A percentile compares a stretch with the other conserved stretches of the same genome.
These are phyloP conservation scores for Blepharisma undulans DNA, from an alignment of 169 alveolate genomes.

Conservation along the genomic window DNA sequence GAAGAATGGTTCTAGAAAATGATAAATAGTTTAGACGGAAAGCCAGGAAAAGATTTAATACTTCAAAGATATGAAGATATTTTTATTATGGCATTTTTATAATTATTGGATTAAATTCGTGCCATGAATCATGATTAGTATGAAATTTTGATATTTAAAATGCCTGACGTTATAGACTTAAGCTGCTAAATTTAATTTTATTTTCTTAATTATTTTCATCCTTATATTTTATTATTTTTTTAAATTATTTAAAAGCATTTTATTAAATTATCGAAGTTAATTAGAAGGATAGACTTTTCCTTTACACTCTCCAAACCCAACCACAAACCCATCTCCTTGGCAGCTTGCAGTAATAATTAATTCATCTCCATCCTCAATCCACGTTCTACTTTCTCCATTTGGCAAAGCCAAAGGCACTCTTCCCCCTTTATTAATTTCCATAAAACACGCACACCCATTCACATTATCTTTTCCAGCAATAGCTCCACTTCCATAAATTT, in stretches of 20 bases:
- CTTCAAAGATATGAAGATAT: not conserved
- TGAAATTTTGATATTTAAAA: not conserved
- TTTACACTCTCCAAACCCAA: constrained; percentile 78
- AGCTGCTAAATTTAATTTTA: too few species aligned
- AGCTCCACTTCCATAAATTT: constrained; percentile 83
- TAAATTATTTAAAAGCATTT: not conserved
- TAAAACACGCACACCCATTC: constrained; percentile 67
- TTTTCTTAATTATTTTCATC: too few species aligned
- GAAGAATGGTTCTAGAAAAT: not conserved
- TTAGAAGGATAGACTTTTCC: constrained; percentile 69
- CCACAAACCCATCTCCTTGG: constrained; percentile 64
- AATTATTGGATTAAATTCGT: not conserved
- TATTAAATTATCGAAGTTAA: constrained; percentile 45
- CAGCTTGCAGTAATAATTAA: constrained; percentile 68
- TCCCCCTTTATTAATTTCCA: constrained; percentile 81
- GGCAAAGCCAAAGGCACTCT: constrained; percentile 64
- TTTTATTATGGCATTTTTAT: not conserved
- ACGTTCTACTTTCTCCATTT: constrained; percentile 73
- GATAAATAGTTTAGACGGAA: not conserved
- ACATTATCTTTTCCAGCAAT: constrained; percentile 65
- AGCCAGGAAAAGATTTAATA: not conserved
- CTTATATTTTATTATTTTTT: not conserved
- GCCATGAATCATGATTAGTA: not conserved
- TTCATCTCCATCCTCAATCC: constrained; percentile 74
- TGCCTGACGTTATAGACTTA: not conserved